Percentiles rank a stretch among this genome's conserved stretches.
phyloP scores from a whole-genome alignment of 495 filamentous ascomycete species.

The Mytilinidion resinicola region DNA sequence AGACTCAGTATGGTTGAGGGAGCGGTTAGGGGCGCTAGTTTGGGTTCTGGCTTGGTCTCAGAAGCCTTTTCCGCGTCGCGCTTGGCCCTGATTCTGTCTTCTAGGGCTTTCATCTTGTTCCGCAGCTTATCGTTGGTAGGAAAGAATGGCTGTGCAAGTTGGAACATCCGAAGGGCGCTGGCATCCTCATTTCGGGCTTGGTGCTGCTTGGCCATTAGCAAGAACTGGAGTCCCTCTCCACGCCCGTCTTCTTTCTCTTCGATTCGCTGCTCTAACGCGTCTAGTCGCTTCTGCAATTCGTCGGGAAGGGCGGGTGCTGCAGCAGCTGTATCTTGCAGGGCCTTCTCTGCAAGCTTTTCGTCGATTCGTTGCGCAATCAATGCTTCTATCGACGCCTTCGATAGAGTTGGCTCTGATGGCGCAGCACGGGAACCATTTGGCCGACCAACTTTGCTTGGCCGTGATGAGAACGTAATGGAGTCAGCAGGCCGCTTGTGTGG shows the following conservation, averaged over 20 bases:
- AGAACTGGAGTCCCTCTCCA: conserved; percentile 67
- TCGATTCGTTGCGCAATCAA: conserved; percentile 87
- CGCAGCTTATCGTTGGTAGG: conserved; percentile 76
- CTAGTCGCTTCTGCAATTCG: conserved; percentile 71
- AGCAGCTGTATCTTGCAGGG: conserved; percentile 36
- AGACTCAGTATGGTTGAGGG: not conserved
- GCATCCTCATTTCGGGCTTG: conserved; percentile 71
- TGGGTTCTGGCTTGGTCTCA: conserved; percentile 8
- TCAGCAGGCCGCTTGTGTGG: conserved; percentile 20
- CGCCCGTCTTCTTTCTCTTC: conserved; percentile 67
- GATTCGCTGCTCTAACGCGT: conserved; percentile 77
- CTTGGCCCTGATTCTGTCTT: conserved; percentile 51
- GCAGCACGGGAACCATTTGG: conserved; percentile 21
- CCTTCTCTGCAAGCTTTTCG: conserved; percentile 72
- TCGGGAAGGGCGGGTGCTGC: conserved; percentile 56
- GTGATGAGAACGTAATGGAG: conserved; percentile 3
- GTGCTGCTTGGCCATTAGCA: conserved; percentile 89
- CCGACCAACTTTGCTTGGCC: conserved; percentile 32
- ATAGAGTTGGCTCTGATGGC: conserved; percentile 44
- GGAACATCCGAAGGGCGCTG: conserved; percentile 78
- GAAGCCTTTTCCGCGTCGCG: conserved; percentile 27
- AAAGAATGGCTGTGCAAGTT: conserved; percentile 76
- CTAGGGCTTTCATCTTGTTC: conserved; percentile 66
- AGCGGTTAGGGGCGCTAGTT: not conserved
- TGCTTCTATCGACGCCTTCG: conserved; percentile 76